phyloP scores from a whole-genome alignment of 768 basidiomycete species.

The Boletus reticuloceps region DNA sequence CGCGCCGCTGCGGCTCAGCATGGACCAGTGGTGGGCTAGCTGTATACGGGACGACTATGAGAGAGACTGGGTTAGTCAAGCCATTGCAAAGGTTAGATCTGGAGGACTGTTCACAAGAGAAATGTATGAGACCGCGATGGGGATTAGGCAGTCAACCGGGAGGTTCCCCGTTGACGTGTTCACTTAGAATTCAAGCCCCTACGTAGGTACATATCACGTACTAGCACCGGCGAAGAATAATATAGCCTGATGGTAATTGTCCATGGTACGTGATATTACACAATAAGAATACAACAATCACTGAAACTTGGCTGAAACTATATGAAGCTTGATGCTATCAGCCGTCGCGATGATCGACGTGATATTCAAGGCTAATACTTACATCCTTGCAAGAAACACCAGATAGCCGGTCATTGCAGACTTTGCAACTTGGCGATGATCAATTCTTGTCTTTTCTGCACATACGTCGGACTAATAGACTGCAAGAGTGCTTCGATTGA shows the following conservation, averaged over 20 bases:
- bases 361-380: conserved; percentile 1
- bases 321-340: conserved; percentile 2
- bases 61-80: conserved; percentile 50
- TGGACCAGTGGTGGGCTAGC: conserved; percentile 80
- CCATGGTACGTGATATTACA: conserved; percentile 7
- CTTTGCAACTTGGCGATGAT: conserved; percentile 49
- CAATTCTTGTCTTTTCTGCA: conserved; percentile 42
- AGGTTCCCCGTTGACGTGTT: conserved; percentile 9
- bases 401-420: conserved; percentile 27
- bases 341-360: neutral
- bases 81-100: conserved; percentile 50
- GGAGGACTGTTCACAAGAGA: conserved; percentile 52
- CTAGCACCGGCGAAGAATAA: neutral
- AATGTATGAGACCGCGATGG: conserved; percentile 51
- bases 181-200: neutral
- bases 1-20: conserved; percentile 50
- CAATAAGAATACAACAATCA: conserved; percentile 14
- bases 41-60: conserved; percentile 64
- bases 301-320: neutral
- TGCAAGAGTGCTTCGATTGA: conserved; percentile 58
- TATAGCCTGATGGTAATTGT: neutral
- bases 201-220: neutral
- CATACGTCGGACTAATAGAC: conserved; percentile 54
- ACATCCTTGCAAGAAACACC: conserved; percentile 2
- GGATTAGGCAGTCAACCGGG: conserved; percentile 31